These are phyloP conservation scores for Dipodascopsis tothii DNA, from an alignment of 805 yeast species.

Conservation along the genomic window DNA sequence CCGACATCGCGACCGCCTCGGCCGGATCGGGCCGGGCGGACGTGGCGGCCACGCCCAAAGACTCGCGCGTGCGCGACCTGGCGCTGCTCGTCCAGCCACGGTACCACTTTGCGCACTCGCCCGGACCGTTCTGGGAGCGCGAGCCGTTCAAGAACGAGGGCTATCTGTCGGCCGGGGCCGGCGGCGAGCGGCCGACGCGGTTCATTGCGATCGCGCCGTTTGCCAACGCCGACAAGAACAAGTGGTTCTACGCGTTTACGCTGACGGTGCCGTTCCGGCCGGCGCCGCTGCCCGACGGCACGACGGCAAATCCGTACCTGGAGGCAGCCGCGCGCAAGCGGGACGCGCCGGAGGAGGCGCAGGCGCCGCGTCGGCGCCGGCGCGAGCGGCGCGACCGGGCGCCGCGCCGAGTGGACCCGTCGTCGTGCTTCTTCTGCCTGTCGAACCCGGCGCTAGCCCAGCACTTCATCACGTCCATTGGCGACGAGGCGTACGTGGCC, in stretches of 20 bases:
- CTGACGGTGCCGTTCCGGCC: constrained; percentile 30
- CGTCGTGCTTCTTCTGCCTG: constrained; percentile 69
- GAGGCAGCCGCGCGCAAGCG: constrained; percentile 5
- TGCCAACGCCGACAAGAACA: constrained; percentile 41
- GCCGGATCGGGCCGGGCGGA: neutral
- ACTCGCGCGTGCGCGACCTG: constrained; percentile 11
- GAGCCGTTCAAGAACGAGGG: constrained; percentile 23
- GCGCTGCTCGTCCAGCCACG: constrained; percentile 18
- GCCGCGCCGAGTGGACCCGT: constrained; percentile 21
- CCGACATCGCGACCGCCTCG: constrained; percentile 15
- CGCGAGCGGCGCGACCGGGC: no score
- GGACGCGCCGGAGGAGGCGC: constrained; percentile 4
- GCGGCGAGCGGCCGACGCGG: constrained; percentile 39
- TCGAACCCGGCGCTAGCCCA: constrained; percentile 69
- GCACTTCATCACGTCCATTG: constrained; percentile 75
- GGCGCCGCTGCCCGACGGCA: constrained; percentile 25
- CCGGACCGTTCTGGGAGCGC: constrained; percentile 24
- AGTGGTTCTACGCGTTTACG: constrained; percentile 73
- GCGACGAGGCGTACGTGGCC: constrained; percentile 57
- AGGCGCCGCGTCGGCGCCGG: neutral
- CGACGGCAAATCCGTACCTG: constrained; percentile 33
- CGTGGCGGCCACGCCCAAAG: constrained; percentile 3
- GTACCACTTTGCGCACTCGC: constrained; percentile 22
- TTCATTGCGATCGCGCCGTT: constrained; percentile 59
- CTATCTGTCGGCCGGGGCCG: constrained; percentile 2